Conservation (phyloP, 441 rosid genomes). For the Kokia cookei region DNA sequence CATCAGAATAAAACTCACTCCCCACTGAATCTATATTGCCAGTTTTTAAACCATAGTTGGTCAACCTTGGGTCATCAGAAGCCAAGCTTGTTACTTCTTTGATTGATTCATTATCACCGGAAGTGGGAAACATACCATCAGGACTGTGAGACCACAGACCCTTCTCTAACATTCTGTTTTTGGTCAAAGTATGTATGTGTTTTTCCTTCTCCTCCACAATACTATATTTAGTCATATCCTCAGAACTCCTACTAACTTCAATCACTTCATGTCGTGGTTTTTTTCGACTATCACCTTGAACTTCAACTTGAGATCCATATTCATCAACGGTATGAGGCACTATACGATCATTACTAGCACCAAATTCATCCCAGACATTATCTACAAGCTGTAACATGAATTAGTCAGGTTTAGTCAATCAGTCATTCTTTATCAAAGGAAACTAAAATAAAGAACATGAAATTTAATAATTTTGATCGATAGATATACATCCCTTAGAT, state of each 20-base stretch:
- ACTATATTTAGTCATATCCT: conserved; percentile 22
- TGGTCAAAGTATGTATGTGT: conserved; percentile 15
- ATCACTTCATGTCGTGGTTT: conserved; percentile 41
- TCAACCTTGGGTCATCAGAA: conserved; percentile 36
- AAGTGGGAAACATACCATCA: conserved; percentile 31
- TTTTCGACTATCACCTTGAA: conserved; percentile 29
- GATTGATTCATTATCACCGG: conserved; percentile 29
- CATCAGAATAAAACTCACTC: conserved; percentile 31
- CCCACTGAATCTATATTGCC: conserved; percentile 27
- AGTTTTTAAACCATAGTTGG: conserved; percentile 36
- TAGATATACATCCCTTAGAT: background rate
- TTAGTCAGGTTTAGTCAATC: conserved; percentile 9
- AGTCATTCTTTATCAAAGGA: background rate
- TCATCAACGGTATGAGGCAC: conserved; percentile 51
- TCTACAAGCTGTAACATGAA: conserved; percentile 50
- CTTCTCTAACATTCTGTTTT: conserved; percentile 55
- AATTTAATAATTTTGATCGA: background rate
- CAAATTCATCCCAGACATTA: conserved; percentile 50
- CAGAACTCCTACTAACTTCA: conserved; percentile 28
- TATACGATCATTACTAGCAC: conserved; percentile 57
- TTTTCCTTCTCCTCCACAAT: conserved; percentile 29
- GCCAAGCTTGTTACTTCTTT: conserved; percentile 37
- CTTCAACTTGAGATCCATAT: conserved; percentile 27
- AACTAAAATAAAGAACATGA: background rate
- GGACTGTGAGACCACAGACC: conserved; percentile 42